Evolutionary conservation across 352 stramenopile species (phyloP), one percentile per base, ranked within the genome.

Genomic region (Phytophthora meadii): DNA sequence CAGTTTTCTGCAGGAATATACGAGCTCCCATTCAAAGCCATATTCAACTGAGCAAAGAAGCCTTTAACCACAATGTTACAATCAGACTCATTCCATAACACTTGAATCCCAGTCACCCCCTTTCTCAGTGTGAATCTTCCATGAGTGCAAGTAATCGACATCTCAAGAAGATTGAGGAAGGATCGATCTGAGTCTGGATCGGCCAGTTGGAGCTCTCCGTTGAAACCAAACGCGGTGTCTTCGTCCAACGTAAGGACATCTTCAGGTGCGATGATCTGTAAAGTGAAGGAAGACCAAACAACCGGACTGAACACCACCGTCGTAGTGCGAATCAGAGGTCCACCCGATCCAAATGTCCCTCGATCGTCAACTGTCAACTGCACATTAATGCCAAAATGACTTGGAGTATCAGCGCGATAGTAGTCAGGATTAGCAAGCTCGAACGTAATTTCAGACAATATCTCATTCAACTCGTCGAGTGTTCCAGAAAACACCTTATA

Each of bases 341-440:
- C 82, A 47, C 84, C 84, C 10, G 48, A 68, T 25, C 82, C 84
- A 40, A 73, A 74, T 3, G 70, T 79, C 11, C 81, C 82, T 42
- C 72, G 63, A 46, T 93, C 84, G 41, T 93, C 84, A 28, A 82
- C 67, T 24, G 71, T 85, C 12, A 91, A 65, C n/a, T 74, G 67
- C 8, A 93, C 40, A 1, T 74, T 73, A 32, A 87, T 70, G 19
- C 75, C 70, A 24, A 64, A 68, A 15, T 50, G 54, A 12, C 25
- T 32, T 47, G 48, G 32, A 19, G 24, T 65, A 30, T 81, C 57
- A 8, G 71, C 59, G 17, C 52, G 52, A 46, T 74, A 74, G 34
- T 79, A 70, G 41, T 76, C 61, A 10, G 47, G 28, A 6, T 3
- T 24, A 47, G 74, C 70, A 9, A 84, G 63, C 19, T 81, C 68